phyloP scores from a whole-genome alignment of 75 land plant species.

The Cupressus sempervirens region DNA sequence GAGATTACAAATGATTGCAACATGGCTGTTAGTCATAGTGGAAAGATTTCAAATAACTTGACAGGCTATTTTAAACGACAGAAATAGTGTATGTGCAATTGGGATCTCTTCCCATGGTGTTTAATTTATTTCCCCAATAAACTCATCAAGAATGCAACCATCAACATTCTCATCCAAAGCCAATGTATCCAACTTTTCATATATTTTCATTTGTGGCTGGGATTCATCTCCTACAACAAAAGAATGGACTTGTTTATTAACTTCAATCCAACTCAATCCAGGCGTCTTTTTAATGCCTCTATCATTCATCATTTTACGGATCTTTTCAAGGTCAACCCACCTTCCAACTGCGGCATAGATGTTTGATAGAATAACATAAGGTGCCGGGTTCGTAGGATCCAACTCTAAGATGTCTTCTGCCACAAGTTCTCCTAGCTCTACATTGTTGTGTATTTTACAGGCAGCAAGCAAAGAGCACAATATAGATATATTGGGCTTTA shows the following conservation, averaged over 20 bases:
- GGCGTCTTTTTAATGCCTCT: constrained; percentile 6
- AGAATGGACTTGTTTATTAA: constrained; percentile 8
- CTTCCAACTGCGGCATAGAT: constrained; percentile 3
- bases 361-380: constrained; percentile 5
- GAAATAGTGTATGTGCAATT: not conserved
- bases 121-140: not conserved
- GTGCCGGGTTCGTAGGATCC: constrained; percentile 7
- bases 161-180: not conserved
- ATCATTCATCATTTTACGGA: constrained; percentile 6
- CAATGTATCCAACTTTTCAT: not conserved
- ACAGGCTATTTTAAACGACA: not conserved
- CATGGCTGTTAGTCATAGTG: not conserved
- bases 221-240: constrained; percentile 2
- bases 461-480: constrained; percentile 14
- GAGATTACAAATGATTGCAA: not conserved
- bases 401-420: constrained; percentile 8
- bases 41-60: not conserved
- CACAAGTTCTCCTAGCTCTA: constrained; percentile 8
- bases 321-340: constrained; percentile 3
- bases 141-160: not conserved
- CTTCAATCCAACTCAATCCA: constrained; percentile 7
- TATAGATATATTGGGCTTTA: not conserved
- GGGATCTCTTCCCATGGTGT: not conserved
- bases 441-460: constrained; percentile 6
- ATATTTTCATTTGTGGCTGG: not conserved